Evolutionary conservation across 148 eudicot species (phyloP), one percentile per base, ranked within the genome.

Genomic region (Nepenthes mirabilis): DNA sequence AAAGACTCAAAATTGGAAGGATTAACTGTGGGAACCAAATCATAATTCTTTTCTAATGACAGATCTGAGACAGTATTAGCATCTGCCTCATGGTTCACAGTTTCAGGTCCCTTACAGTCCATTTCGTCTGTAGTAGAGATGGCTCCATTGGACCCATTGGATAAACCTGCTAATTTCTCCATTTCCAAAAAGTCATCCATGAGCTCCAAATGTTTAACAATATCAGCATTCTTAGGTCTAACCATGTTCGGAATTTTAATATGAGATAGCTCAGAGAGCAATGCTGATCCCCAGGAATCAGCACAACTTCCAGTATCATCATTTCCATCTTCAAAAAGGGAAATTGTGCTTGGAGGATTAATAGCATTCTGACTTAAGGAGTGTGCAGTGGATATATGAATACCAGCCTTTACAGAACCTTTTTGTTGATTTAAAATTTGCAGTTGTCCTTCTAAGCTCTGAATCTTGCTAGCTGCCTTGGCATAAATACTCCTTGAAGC

Each of bases 181-280:
- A 94, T 94, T 79, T 94, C 99, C 68, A 89, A 68, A 68, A 94
- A 94, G 73, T 94, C 99, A 68, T 94, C 97, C 99, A 94, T 94
- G 43, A 94, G 97, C 75, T 87, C 93, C 67, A 89, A 67, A 55
- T 75, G 91, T 64, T 63, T 82, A 53, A 82, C 68, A 64, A 54
- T 86, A 55, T 86, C 91, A 60, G 81, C 51, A 67, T 70, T 89
- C 61, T 54, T 57, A 34, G 79, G 55, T 69, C 72, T 84, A 57
- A 79, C 87, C 63, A 40, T 68, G 74, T 54, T 78, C 68, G 78
- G 80, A 3, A 74, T 86, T 61, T 79, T 84, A 53, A 55, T 53
- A 62, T 67, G 73, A 36, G 85, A 80, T 49, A 74, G 64, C 50
- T 84, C 97, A 33, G 89, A 79, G 55, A 76, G 66, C 62, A 79